A percentile compares a stretch with the other conserved stretches of the same genome.
Conservation (phyloP, 495 filamentous ascomycete species). For the Cercophora scortea region DNA sequence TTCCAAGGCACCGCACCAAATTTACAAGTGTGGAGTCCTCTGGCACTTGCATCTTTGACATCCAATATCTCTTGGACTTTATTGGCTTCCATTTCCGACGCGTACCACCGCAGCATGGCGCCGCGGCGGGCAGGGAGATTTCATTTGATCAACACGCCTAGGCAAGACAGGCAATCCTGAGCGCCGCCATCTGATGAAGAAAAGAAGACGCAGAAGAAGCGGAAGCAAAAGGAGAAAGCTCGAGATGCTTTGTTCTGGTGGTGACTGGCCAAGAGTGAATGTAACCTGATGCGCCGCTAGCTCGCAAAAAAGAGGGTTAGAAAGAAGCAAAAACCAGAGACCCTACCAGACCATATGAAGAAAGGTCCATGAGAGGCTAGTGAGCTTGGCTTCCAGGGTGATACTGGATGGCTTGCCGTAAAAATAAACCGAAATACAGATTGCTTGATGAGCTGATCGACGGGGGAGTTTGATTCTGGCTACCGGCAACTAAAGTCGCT, state of each 20-base stretch:
- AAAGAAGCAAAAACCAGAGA: background rate
- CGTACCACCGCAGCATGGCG: background rate
- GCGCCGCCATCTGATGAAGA: too few species aligned
- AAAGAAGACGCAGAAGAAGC: too few species aligned
- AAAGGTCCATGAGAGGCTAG: background rate
- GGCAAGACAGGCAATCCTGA: too few species aligned
- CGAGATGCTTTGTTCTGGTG: too few species aligned
- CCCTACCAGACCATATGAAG: background rate
- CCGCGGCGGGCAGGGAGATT: too few species aligned
- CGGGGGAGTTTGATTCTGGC: constrained; percentile 8
- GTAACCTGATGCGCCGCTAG: background rate
- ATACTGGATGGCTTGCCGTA: background rate
- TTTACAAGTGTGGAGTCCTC: constrained; percentile 3
- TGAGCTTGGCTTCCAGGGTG: background rate
- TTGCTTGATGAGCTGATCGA: constrained; percentile 11
- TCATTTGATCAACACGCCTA: too few species aligned
- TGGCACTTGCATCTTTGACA: background rate
- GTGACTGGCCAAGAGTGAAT: too few species aligned
- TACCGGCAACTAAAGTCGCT: constrained; percentile 13
- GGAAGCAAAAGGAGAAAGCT: too few species aligned
- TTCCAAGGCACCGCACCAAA: background rate
- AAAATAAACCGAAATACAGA: background rate
- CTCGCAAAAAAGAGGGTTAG: background rate
- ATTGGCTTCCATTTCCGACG: background rate
- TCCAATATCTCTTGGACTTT: background rate